Conservation (phyloP, 768 basidiomycete species). For the Megacollybia marginata region DNA sequence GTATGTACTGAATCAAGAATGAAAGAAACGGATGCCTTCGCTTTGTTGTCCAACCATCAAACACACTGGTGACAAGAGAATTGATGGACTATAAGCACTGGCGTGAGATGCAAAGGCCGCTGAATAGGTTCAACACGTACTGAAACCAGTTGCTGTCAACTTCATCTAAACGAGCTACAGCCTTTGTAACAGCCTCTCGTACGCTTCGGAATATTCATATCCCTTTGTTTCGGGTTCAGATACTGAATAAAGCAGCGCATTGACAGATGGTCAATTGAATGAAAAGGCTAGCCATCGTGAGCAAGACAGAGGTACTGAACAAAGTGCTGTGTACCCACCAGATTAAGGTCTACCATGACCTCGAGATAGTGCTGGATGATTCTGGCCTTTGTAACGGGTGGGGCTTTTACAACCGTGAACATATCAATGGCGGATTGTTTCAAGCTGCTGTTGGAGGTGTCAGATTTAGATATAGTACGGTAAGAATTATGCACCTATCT, state of each 20-base stretch:
- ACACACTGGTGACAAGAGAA: no score
- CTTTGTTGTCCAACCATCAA: no score
- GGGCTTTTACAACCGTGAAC: no score
- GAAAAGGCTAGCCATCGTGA: no score
- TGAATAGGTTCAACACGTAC: neutral
- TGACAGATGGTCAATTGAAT: neutral
- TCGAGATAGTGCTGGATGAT: neutral
- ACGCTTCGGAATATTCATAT: neutral
- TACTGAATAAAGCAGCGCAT: neutral
- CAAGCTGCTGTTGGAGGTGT: no score
- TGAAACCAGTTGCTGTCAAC: neutral
- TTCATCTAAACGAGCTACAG: neutral
- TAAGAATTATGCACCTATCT: no score
- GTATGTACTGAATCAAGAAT: slow-evolving; percentile 2
- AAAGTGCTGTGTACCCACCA: no score
- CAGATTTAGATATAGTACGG: no score
- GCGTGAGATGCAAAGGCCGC: no score
- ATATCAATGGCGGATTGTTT: no score
- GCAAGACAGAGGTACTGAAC: no score
- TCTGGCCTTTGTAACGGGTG: neutral
- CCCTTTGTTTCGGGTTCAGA: neutral
- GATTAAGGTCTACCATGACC: neutral
- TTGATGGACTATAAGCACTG: no score
- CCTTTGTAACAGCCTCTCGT: neutral
- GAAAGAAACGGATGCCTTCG: neutral